phyloP scores from a whole-genome alignment of 371 early-diverging fungal genomes.

The Mucor irregularis region DNA sequence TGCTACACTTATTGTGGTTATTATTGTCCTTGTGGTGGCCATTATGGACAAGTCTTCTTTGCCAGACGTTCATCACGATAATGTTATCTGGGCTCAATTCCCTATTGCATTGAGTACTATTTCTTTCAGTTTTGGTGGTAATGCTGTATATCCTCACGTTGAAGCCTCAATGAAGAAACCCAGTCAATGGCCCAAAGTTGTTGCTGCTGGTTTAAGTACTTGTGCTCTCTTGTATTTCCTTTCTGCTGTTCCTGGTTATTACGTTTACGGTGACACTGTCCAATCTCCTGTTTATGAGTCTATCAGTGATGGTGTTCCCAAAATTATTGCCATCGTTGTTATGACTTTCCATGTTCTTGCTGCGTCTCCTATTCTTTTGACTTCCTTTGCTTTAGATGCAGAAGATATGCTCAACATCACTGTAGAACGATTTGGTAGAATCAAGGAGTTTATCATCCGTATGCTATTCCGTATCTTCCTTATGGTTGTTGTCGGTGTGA shows the following conservation, averaged over 20 bases:
- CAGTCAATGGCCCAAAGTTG: constrained; percentile 69
- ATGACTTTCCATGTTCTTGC: constrained; percentile 82
- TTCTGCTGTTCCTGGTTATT: constrained; percentile 80
- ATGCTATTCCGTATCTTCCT: constrained; percentile 56
- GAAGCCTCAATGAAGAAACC: constrained; percentile 84
- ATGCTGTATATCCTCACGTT: constrained; percentile 82
- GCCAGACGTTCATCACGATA: constrained; percentile 30
- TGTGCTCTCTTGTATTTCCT: constrained; percentile 76
- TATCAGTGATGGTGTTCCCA: constrained; percentile 64
- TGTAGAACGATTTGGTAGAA: constrained; percentile 51
- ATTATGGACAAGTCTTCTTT: constrained; percentile 28
- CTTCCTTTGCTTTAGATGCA: constrained; percentile 76
- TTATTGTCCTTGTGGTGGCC: constrained; percentile 48
- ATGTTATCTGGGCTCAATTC: constrained; percentile 53
- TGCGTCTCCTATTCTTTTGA: constrained; percentile 82
- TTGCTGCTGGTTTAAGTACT: constrained; percentile 67
- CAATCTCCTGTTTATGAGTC: constrained; percentile 74
- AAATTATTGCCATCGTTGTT: constrained; percentile 68
- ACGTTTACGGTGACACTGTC: constrained; percentile 75
- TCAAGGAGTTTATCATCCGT: constrained; percentile 58
- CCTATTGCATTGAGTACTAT: constrained; percentile 66
- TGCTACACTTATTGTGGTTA: constrained; percentile 47
- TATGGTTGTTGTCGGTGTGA: constrained; percentile 49
- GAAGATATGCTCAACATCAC: constrained; percentile 64
- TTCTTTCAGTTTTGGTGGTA: constrained; percentile 82